These are phyloP conservation scores for Zymoseptoria crescenta DNA, from an alignment of 2,329 filamentous ascomycete species.

Conservation along the genomic window DNA sequence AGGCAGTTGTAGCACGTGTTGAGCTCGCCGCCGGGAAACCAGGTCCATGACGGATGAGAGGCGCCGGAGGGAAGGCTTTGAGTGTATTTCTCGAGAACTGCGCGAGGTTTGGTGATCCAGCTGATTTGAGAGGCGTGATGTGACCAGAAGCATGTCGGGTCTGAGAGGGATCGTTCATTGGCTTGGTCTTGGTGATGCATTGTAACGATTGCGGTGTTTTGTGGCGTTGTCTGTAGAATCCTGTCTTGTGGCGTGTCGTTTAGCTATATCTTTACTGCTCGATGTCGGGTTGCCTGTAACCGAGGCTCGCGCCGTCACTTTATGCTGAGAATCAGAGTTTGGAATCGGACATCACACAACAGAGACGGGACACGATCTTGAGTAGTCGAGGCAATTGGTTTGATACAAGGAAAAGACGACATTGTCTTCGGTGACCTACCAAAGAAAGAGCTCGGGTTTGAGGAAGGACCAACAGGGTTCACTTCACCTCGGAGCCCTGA, in stretches of 20 bases:
- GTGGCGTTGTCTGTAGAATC: neutral
- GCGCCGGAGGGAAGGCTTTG: neutral
- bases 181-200: neutral
- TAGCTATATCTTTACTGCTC: neutral
- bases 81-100: neutral
- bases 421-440: neutral
- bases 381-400: neutral
- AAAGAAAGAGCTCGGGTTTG: neutral
- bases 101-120: neutral
- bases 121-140: neutral
- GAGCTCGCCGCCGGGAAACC: neutral
- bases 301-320: neutral
- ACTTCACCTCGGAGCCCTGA: neutral
- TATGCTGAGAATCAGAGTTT: neutral
- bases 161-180: neutral
- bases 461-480: neutral
- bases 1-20: conserved; percentile 35
- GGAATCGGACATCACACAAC: neutral
- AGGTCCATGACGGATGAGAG: neutral
- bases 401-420: neutral
- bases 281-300: neutral
- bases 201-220: neutral
- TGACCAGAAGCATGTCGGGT: neutral
- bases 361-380: neutral
- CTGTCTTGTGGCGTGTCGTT: neutral